A percentile compares a stretch with the other conserved stretches of the same genome.
phyloP scores from a whole-genome alignment of 2,329 filamentous ascomycete species.

The Pseudocercospora crystallina region DNA sequence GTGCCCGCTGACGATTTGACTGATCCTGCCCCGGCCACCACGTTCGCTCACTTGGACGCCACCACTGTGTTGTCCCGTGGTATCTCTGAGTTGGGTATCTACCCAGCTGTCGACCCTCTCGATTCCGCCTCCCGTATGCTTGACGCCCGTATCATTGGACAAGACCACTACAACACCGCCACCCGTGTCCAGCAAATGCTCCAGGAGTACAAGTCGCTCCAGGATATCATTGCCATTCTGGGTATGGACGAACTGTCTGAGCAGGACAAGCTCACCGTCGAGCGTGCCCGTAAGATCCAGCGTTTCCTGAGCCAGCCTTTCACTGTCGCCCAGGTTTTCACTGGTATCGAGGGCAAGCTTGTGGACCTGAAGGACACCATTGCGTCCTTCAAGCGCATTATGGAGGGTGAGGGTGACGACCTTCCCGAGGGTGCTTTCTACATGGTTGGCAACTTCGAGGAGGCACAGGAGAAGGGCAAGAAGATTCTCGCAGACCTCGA shows the following conservation, averaged over 20 bases:
- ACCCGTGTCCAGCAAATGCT: slow-evolving; percentile 97
- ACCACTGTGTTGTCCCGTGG: slow-evolving; percentile 99
- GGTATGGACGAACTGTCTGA: slow-evolving; percentile 99
- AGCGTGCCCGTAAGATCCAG: slow-evolving; percentile 99
- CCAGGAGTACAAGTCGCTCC: slow-evolving; percentile 99
- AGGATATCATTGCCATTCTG: slow-evolving; percentile 98
- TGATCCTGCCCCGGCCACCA: slow-evolving; percentile 98
- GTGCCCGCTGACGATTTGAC: slow-evolving; percentile 99
- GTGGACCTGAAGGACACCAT: slow-evolving; percentile 99
- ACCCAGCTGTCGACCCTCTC: slow-evolving; percentile 98
- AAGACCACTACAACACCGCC: slow-evolving; percentile 96
- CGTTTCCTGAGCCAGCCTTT: slow-evolving; percentile 99
- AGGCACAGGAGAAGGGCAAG: slow-evolving; percentile 94
- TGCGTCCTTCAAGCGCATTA: slow-evolving; percentile 93
- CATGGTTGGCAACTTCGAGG: slow-evolving; percentile 97
- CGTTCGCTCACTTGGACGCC: slow-evolving; percentile 99
- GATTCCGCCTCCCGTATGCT: slow-evolving; percentile 99
- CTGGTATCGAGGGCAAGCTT: slow-evolving; percentile 91
- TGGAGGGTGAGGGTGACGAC: slow-evolving; percentile 91
- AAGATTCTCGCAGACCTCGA: slow-evolving; percentile 98
- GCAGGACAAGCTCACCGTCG: slow-evolving; percentile 98
- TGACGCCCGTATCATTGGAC: slow-evolving; percentile 95
- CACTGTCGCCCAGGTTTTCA: slow-evolving; percentile 84
- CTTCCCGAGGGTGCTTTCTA: slow-evolving; percentile 94
- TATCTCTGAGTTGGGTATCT: slow-evolving; percentile 99